Percentiles rank a stretch among this genome's conserved stretches.
These are phyloP conservation scores for Pythium phragmitis DNA, from an alignment of 352 stramenopile genomes.

Conservation along the genomic window DNA sequence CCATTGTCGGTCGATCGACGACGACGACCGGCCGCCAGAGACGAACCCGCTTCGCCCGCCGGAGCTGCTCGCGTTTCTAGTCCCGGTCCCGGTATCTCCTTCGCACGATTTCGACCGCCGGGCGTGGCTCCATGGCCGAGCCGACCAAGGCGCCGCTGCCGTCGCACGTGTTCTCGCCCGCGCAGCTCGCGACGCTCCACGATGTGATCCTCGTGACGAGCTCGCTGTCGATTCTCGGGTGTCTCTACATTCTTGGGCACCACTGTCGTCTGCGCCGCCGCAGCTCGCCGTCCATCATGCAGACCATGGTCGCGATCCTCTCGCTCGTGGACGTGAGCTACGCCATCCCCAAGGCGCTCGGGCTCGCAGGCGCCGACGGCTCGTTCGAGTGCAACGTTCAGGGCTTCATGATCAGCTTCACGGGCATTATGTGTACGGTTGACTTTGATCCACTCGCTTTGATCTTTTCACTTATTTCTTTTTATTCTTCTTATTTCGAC, in stretches of 20 bases:
- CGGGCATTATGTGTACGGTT: slow-evolving; percentile 52
- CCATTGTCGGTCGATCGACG: no score
- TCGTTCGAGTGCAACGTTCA: slow-evolving; percentile 46
- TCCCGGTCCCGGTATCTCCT: neutral
- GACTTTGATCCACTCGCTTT: neutral
- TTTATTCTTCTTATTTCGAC: neutral
- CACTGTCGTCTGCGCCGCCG: slow-evolving; percentile 21
- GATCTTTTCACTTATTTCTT: no score
- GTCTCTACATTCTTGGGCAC: slow-evolving; percentile 29
- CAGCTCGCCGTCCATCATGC: slow-evolving; percentile 44
- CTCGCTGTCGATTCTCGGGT: slow-evolving; percentile 24
- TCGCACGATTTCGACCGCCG: no score
- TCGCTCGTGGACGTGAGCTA: slow-evolving; percentile 57
- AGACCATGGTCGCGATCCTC: slow-evolving; percentile 74
- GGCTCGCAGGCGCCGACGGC: slow-evolving; percentile 25
- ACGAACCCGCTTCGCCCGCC: neutral
- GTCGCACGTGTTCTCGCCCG: slow-evolving; percentile 10
- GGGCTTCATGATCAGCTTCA: slow-evolving; percentile 50
- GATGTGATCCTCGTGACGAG: slow-evolving; percentile 21
- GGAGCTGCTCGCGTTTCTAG: neutral
- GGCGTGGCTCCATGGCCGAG: slow-evolving; percentile 6
- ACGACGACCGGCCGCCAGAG: neutral
- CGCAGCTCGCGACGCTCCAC: slow-evolving; percentile 25
- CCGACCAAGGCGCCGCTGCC: neutral
- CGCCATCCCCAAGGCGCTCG: slow-evolving; percentile 54